Evolutionary conservation across 2,329 filamentous ascomycete species (phyloP), one percentile per base, ranked within the genome.

Genomic region (Fusarium sp.): DNA sequence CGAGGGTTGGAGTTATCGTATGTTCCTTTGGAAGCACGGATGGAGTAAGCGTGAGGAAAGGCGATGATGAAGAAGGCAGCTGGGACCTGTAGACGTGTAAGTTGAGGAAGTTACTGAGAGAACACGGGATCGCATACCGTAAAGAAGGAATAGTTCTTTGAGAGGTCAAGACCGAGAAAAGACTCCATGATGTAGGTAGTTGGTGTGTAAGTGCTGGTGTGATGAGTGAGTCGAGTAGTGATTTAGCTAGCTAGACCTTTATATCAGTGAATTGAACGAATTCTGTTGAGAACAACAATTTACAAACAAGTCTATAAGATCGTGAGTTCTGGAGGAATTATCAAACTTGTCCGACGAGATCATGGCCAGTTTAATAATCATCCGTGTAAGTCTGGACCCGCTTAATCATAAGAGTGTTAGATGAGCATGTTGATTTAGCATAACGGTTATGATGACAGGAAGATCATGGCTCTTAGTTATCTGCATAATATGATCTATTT

Each of bases 1-100:
- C 82, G 79, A 13, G 83, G 83, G 67, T 82, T 76, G 60, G 77
- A 76, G 7, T 75, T 66, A 66, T 85, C 80, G 54, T 78, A 82
- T 50, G 74, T 73, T 59, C 74, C 76, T 43, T 75, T 77, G 3
- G 80, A 75, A 10, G 65, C 24, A 28, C 57, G 14, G 42, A 71
- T 52, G 36, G 78, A 76, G 57, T 82, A 81, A 14, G 66, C 43
- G 43, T 83, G 78, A 5, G 83, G 81, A 21, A 77, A 28, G 44
- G 80, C 62, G 52, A 76, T 75, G 22, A 80, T 61, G 52, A 78
- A 11, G 53, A 83, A 78, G 26, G 79, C 81, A 2, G 70, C 81
- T 7, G 83, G 83, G 42, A 85, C 76, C 83, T 83, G 47, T 14
- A 2, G 10, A 22, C 17, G 21, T 26, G 17, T 60, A 31, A 50